phyloP scores from a whole-genome alignment of 257 asterid genomes.

The Lycium ferocissimum region DNA sequence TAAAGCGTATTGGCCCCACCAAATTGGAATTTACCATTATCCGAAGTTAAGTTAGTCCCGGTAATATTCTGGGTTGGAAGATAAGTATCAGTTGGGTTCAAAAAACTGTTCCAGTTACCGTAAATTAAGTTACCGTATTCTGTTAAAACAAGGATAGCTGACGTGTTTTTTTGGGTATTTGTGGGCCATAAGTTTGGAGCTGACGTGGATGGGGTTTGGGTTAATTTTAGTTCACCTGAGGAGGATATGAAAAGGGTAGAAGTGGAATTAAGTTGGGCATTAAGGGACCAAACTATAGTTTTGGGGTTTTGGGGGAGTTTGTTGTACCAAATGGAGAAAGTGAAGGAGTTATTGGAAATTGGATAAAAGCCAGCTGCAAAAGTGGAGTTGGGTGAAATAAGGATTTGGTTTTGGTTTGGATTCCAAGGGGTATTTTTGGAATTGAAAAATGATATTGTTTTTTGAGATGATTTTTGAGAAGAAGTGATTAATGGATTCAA shows the following conservation, averaged over 20 bases:
- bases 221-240: slow-evolving; percentile 61
- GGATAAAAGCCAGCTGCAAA: slow-evolving; percentile 48
- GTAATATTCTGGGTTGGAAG: slow-evolving; percentile 63
- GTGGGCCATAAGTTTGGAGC: slow-evolving; percentile 63
- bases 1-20: slow-evolving; percentile 49
- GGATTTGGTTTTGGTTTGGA: slow-evolving; percentile 60
- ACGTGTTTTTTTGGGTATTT: slow-evolving; percentile 36
- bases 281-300: slow-evolving; percentile 61
- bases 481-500: neutral
- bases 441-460: neutral
- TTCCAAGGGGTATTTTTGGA: slow-evolving; percentile 53
- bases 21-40: slow-evolving; percentile 58
- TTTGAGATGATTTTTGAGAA: neutral
- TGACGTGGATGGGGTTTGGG: slow-evolving; percentile 36
- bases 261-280: slow-evolving; percentile 51
- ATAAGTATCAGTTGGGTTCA: slow-evolving; percentile 62
- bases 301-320: slow-evolving; percentile 35
- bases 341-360: slow-evolving; percentile 51
- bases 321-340: slow-evolving; percentile 70
- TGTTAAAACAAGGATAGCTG: slow-evolving; percentile 43
- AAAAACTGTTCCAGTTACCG: slow-evolving; percentile 66
- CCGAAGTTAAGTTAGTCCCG: slow-evolving; percentile 47
- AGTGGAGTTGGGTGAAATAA: slow-evolving; percentile 62
- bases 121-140: slow-evolving; percentile 61
- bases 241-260: slow-evolving; percentile 55